A percentile compares a stretch with the other conserved stretches of the same genome.
Conservation (phyloP, 768 basidiomycete species). For the Psilocybe sp. region DNA sequence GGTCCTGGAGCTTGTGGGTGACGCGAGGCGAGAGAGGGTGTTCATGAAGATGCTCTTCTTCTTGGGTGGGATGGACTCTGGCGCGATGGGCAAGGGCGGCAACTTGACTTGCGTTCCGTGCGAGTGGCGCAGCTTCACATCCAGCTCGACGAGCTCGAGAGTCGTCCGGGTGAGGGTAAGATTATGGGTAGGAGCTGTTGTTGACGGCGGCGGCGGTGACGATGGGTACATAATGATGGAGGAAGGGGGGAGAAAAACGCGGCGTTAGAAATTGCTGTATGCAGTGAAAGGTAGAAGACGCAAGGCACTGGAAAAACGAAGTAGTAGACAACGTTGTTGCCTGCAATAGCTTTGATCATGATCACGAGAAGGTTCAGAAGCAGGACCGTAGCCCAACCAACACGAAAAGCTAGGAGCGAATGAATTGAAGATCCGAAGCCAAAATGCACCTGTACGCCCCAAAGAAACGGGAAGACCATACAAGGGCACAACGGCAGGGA, state of each 20-base stretch:
- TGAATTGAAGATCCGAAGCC: constrained; percentile 1
- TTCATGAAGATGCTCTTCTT: constrained; percentile 84
- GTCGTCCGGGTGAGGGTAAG: constrained; percentile 80
- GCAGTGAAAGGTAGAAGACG: background rate
- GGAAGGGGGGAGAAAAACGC: background rate
- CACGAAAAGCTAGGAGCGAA: background rate
- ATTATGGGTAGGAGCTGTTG: constrained; percentile 82
- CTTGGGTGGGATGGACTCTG: constrained; percentile 56
- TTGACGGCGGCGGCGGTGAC: constrained; percentile 19
- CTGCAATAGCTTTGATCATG: background rate
- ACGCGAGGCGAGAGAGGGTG: constrained; percentile 80
- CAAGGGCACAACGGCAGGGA: background rate
- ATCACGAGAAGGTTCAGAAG: constrained; percentile 2
- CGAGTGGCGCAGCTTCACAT: constrained; percentile 71
- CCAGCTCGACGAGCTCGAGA: constrained; percentile 77
- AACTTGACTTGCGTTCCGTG: constrained; percentile 49
- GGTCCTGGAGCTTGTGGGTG: constrained; percentile 59
- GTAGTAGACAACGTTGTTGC: background rate
- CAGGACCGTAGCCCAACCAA: background rate
- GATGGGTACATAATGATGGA: constrained; percentile 9
- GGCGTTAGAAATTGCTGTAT: background rate
- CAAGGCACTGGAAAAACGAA: background rate
- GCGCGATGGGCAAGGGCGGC: constrained; percentile 61
- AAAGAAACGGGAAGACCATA: background rate
- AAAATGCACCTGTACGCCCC: background rate